Evolutionary conservation across 1,284 basidiomycete genomes (phyloP).

Genomic region (Microbotryum intermedium): DNA sequence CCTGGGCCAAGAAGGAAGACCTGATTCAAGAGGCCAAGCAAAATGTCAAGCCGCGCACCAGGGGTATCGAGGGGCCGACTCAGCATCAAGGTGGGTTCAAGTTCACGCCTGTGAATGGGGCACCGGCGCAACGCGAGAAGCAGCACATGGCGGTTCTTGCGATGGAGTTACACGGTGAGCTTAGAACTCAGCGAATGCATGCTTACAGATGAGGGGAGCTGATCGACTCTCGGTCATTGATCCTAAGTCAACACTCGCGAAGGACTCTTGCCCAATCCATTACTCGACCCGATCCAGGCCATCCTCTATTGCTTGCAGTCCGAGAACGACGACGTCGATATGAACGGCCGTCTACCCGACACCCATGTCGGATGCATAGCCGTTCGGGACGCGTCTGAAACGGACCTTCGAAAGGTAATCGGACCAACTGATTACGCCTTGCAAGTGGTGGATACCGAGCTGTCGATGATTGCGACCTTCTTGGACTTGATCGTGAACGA

Average conservation of each 20-base stretch:
- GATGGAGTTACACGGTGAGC: slow-evolving; percentile 72
- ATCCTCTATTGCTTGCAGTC: slow-evolving; percentile 51
- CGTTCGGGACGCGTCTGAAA: slow-evolving; percentile 36
- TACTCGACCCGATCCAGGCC: slow-evolving; percentile 60
- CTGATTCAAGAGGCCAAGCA: slow-evolving; percentile 6
- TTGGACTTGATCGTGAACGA: slow-evolving; percentile 61
- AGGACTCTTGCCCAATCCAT: slow-evolving; percentile 59
- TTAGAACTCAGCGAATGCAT: not conserved
- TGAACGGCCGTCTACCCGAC: slow-evolving; percentile 40
- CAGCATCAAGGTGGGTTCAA: slow-evolving; percentile 61
- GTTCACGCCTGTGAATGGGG: slow-evolving; percentile 46
- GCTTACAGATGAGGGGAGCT: not conserved
- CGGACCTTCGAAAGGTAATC: slow-evolving; percentile 10
- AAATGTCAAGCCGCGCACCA: slow-evolving; percentile 23
- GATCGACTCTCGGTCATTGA: not conserved
- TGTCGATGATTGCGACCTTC: slow-evolving; percentile 62
- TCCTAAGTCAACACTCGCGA: slow-evolving; percentile 54
- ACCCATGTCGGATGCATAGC: slow-evolving; percentile 56
- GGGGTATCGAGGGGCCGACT: slow-evolving; percentile 59
- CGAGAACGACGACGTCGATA: slow-evolving; percentile 45
- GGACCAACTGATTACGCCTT: slow-evolving; percentile 46
- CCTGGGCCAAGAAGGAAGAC: slow-evolving; percentile 47
- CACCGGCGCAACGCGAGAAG: slow-evolving; percentile 50
- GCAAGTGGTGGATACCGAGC: slow-evolving; percentile 59
- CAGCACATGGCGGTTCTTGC: slow-evolving; percentile 73